Evolutionary conservation across 129 eudicot species (phyloP).

Genomic region (Chrysanthemum makinoi): DNA sequence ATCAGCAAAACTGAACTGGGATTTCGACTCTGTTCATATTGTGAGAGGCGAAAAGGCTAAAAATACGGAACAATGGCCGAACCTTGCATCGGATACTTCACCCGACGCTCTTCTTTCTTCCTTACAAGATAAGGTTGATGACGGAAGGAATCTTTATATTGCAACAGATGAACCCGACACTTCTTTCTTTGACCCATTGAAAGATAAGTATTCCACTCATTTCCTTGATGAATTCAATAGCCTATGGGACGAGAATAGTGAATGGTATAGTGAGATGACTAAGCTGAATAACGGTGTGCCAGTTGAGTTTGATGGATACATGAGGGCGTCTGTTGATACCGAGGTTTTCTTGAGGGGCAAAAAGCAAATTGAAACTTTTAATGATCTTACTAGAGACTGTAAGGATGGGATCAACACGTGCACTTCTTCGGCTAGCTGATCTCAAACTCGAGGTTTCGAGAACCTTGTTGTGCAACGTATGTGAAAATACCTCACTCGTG

Average conservation of each 20-base stretch:
- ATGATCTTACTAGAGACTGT: conserved; percentile 84
- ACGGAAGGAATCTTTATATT: conserved; percentile 70
- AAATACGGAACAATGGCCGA: conserved; percentile 75
- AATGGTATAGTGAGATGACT: conserved; percentile 69
- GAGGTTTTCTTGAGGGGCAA: conserved; percentile 97
- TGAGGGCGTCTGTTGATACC: conserved; percentile 85
- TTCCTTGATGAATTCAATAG: conserved; percentile 76
- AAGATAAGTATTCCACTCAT: conserved; percentile 78
- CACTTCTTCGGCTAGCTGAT: conserved; percentile 49
- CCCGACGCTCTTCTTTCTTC: conserved; percentile 67
- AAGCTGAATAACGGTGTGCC: conserved; percentile 78
- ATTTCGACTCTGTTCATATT: conserved; percentile 88
- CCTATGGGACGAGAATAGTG: conserved; percentile 80
- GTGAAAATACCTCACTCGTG: conserved; percentile 20
- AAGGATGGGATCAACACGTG: conserved; percentile 91
- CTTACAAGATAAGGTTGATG: conserved; percentile 60
- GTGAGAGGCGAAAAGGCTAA: conserved; percentile 82
- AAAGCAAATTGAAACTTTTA: conserved; percentile 88
- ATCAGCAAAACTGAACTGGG: conserved; percentile 76
- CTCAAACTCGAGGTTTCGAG: conserved; percentile 10
- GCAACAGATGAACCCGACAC: conserved; percentile 74
- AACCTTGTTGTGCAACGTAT: conserved; percentile 21
- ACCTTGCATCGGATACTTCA: conserved; percentile 71
- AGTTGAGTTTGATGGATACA: conserved; percentile 95
- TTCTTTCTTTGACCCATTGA: conserved; percentile 78